Base-by-base conservation (phyloP, 108 stramenopile species). In the Cyclotella baltica region DNA sequence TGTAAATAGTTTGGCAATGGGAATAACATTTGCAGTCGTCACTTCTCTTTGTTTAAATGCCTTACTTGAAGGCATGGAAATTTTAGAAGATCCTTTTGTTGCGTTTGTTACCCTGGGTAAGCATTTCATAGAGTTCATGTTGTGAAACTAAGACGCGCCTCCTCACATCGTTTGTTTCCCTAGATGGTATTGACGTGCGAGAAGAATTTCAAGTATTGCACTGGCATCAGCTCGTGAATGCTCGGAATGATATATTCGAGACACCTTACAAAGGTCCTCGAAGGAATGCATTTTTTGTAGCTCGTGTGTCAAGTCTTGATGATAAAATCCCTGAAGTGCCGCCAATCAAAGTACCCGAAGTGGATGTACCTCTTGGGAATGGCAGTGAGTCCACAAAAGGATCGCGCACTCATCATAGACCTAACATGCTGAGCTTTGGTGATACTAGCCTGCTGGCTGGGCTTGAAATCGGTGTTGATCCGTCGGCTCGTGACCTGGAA, bases 11-110 rank as follows among this genome's bases (percentile, higher is more conserved):
- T 65, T 94, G 62, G 84, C 76, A 2, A 64, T 89, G 20, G 93
- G 82, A 0, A 88, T 94, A 15, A 74, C 81, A 3, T 89, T 94
- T 87, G 78, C 91, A 0, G 70, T 90, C 0, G 62, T 94, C 16
- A 91, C 91, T 20, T 62, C 88, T 8, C 66, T 92, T 16, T 90
- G 87, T 20, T 62, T 94, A 67, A 92, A 90, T 51, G 86, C 89
- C 0, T 67, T 94, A 29, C 88, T 90, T 51, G 87, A 94, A 65
- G 85, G 85, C 18, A 67, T 91, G 8, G 78, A 73, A n/a, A 83
- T 87, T 46, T 70, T 94, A 55, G 93, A 94, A 85, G 93, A 94
- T 83, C 91, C 91, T 4, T 92, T 90, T 53, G 77, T 83, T 22
- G 87, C 65, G 1, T 86, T 76, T 50, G 62, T 90, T 18, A 83